A percentile compares a stretch with the other conserved stretches of the same genome.
These are phyloP conservation scores for Tuber magnatum DNA, from an alignment of 495 filamentous ascomycete genomes.

Conservation along the genomic window DNA sequence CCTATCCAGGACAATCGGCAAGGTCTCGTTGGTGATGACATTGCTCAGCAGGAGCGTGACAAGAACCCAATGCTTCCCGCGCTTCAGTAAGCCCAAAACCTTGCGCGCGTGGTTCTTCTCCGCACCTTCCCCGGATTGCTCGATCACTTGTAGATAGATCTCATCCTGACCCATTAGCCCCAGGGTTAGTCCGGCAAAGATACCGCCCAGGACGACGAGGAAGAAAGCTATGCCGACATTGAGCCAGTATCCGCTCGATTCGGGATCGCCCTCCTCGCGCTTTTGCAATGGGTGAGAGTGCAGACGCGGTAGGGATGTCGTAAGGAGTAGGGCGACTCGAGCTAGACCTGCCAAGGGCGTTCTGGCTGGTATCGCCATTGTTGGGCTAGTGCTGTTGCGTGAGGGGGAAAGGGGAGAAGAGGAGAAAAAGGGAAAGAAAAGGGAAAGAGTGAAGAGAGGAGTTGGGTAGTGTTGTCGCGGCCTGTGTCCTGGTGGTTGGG, in stretches of 20 bases:
- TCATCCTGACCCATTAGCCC: slow-evolving; percentile 88
- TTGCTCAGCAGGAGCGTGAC: slow-evolving; percentile 91
- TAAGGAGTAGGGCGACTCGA: slow-evolving; percentile 16
- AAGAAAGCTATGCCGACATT: slow-evolving; percentile 61
- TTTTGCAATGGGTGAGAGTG: slow-evolving; percentile 28
- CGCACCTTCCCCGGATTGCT: slow-evolving; percentile 67
- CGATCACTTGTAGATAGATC: slow-evolving; percentile 92
- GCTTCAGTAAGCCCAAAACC: slow-evolving; percentile 72
- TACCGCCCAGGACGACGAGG: slow-evolving; percentile 78
- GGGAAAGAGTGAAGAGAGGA: not conserved
- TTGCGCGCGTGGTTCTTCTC: slow-evolving; percentile 75
- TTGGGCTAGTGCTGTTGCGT: not conserved
- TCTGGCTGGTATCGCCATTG: not conserved
- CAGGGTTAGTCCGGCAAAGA: slow-evolving; percentile 95
- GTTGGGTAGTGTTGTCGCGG: not conserved
- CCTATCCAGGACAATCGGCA: slow-evolving; percentile 89
- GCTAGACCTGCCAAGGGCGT: slow-evolving; percentile 6
- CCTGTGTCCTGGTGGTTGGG: not conserved
- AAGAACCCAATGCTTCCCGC: slow-evolving; percentile 97
- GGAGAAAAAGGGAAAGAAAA: not conserved
- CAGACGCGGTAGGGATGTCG: slow-evolving; percentile 30
- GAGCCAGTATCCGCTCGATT: slow-evolving; percentile 52
- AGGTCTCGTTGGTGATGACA: slow-evolving; percentile 95
- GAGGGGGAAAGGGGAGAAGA: not conserved
- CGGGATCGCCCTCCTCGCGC: slow-evolving; percentile 49